These are phyloP conservation scores for Saccharomycopsis amapae DNA, from an alignment of 805 yeast genomes.

Conservation along the genomic window DNA sequence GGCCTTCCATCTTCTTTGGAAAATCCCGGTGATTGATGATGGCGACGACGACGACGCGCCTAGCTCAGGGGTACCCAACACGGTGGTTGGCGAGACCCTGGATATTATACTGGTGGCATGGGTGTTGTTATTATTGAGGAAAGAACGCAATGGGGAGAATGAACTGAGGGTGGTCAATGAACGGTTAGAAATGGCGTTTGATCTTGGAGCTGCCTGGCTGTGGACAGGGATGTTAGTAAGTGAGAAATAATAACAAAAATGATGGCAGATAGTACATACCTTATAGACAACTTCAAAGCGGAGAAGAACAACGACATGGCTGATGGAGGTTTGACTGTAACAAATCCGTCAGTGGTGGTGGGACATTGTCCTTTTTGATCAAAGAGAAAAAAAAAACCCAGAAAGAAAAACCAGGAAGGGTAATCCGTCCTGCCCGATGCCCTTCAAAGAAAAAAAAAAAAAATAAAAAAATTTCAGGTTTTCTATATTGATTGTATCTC, in stretches of 20 bases:
- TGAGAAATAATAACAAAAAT: background rate
- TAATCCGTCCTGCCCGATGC: background rate
- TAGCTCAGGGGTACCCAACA: constrained; percentile 1
- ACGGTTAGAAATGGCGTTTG: background rate
- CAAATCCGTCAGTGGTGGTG: background rate
- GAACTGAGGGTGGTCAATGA: constrained; percentile 3
- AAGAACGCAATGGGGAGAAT: constrained; percentile 9
- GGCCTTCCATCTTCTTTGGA: constrained; percentile 68
- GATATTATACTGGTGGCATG: background rate
- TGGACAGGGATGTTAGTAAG: background rate
- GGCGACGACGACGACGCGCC: background rate
- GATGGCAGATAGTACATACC: background rate
- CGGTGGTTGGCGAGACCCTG: background rate
- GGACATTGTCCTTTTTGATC: background rate
- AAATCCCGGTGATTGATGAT: constrained; percentile 29
- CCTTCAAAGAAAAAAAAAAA: background rate
- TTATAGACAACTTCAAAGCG: background rate
- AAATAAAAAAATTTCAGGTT: background rate
- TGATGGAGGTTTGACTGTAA: background rate
- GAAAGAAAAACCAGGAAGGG: background rate
- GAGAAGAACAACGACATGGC: background rate
- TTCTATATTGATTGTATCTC: background rate
- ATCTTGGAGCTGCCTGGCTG: background rate
- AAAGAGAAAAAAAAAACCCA: too few relatives aligned
- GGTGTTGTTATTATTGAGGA: background rate